phyloP scores from a whole-genome alignment of 306 rosid genomes.

The Sophora flavescens region DNA sequence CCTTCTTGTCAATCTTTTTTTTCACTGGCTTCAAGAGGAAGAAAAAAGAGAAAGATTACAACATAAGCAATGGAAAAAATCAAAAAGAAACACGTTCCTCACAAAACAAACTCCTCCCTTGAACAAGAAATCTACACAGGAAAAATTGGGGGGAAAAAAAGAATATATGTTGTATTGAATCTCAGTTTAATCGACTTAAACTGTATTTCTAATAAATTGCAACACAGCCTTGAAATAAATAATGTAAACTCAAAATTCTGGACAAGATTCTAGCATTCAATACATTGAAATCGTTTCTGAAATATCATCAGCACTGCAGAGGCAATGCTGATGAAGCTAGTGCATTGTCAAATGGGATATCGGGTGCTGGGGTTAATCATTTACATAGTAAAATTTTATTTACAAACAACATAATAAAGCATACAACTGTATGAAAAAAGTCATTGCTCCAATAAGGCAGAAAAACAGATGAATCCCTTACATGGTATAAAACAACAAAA shows the following conservation, averaged over 20 bases:
- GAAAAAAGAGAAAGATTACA: conserved; percentile 45
- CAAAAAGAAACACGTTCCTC: conserved; percentile 36
- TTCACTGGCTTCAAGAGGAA: conserved; percentile 56
- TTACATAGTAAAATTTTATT: conserved; percentile 22
- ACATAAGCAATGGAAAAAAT: conserved; percentile 50
- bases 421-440: background rate
- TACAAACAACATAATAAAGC: conserved; percentile 16
- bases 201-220: conserved; percentile 21
- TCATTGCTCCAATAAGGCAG: background rate
- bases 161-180: conserved; percentile 22
- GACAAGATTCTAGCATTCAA: conserved; percentile 29
- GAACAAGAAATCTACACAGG: conserved; percentile 15
- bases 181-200: conserved; percentile 10
- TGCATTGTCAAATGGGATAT: conserved; percentile 23
- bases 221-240: background rate
- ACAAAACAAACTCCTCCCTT: conserved; percentile 14
- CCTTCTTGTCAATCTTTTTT: conserved; percentile 54
- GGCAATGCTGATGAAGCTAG: conserved; percentile 41
- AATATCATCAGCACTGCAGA: conserved; percentile 38
- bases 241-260: conserved; percentile 36
- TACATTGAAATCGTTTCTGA: conserved; percentile 19
- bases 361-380: conserved; percentile 16
- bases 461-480: conserved; percentile 23
- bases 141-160: background rate
- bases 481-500: background rate